phyloP scores from a whole-genome alignment of 1,284 basidiomycete species.

The Golubevia pallescens region DNA sequence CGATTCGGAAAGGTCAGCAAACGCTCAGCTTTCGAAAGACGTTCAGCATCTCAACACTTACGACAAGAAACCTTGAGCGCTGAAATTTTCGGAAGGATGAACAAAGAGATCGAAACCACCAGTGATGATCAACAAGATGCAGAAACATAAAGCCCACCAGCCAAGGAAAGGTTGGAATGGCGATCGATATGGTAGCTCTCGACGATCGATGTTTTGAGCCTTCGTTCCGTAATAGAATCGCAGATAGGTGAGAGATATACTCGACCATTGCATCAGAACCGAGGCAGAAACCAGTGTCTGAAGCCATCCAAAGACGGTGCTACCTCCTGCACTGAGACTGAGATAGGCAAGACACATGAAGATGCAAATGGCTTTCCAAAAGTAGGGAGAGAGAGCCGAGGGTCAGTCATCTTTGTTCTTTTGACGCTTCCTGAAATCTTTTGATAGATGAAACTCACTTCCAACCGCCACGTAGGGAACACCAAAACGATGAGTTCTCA shows the following conservation, averaged over 20 bases:
- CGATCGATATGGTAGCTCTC: not conserved
- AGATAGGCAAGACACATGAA: not conserved
- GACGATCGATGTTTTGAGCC: not conserved
- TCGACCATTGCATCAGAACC: not conserved
- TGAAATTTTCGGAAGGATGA: not conserved
- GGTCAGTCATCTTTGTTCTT: not conserved
- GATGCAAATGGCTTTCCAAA: not conserved
- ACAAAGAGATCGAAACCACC: slow-evolving; percentile 1
- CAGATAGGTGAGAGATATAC: not conserved
- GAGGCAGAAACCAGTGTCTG: not conserved
- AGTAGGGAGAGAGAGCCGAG: not conserved
- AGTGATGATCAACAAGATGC: not conserved
- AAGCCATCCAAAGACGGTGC: not conserved
- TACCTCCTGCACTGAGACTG: not conserved
- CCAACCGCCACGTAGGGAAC: slow-evolving; percentile 1
- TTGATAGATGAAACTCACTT: not conserved
- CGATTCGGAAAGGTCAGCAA: too few relatives aligned
- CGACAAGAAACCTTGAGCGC: not conserved
- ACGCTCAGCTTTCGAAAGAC: too few relatives aligned
- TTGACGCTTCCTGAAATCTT: not conserved
- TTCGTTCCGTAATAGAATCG: not conserved
- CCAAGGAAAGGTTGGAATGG: not conserved
- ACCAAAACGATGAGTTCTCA: not conserved
- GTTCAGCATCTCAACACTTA: too few relatives aligned
- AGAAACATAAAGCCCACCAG: not conserved